A percentile compares a stretch with the other conserved stretches of the same genome.
Conservation (phyloP, 1,139 yeast species). For the Suhomyces yuchorum region DNA sequence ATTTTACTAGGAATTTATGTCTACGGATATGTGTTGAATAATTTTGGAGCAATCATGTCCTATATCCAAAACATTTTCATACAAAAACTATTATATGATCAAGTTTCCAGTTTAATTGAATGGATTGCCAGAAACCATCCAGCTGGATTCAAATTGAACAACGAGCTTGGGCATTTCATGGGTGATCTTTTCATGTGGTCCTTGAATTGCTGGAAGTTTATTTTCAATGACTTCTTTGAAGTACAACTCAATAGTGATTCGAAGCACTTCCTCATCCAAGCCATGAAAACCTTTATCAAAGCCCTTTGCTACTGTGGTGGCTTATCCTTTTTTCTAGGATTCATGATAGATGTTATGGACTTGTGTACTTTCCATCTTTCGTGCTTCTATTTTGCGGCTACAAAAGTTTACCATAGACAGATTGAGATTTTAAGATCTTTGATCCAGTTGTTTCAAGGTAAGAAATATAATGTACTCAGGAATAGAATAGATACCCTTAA, state of each 20-base stretch:
- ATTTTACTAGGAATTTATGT: conserved; percentile 69
- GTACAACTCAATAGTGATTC: conserved; percentile 6
- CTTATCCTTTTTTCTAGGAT: conserved; percentile 66
- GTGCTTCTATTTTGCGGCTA: conserved; percentile 76
- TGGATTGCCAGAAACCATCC: conserved; percentile 86
- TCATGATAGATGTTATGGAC: conserved; percentile 64
- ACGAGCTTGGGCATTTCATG: conserved; percentile 79
- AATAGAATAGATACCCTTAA: conserved; percentile 71
- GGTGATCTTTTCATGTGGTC: conserved; percentile 91
- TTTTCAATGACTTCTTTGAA: conserved; percentile 18
- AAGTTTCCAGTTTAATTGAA: conserved; percentile 51
- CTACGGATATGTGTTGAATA: conserved; percentile 51
- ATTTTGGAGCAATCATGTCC: conserved; percentile 37
- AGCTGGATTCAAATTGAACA: conserved; percentile 90
- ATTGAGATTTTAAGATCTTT: conserved; percentile 67
- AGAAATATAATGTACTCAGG: conserved; percentile 80
- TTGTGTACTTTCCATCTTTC: conserved; percentile 70
- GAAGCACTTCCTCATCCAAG: neutral
- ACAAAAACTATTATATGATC: conserved; percentile 30
- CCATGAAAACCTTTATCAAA: conserved; percentile 17
- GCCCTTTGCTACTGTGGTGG: conserved; percentile 55
- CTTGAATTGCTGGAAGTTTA: conserved; percentile 62
- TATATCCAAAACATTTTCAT: conserved; percentile 42
- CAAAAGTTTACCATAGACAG: conserved; percentile 79
- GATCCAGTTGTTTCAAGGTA: conserved; percentile 86